These are phyloP conservation scores for Candida labiduridarum DNA, from an alignment of 1,139 yeast species.

Conservation along the genomic window DNA sequence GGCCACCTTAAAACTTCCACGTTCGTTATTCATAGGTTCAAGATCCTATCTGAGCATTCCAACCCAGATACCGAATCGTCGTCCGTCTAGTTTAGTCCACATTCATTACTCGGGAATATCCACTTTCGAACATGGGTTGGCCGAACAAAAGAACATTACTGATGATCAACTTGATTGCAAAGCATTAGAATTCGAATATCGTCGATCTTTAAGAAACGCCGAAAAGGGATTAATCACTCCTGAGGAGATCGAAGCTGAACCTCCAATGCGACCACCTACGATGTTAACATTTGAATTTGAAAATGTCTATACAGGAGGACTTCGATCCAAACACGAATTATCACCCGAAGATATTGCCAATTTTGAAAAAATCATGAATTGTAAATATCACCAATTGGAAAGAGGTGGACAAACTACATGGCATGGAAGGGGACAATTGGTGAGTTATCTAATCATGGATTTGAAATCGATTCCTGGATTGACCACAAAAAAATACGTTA, in stretches of 20 bases:
- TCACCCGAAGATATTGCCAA: constrained; percentile 36
- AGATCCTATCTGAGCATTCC: too few species aligned
- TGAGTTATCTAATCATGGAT: constrained; percentile 81
- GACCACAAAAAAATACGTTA: constrained; percentile 76
- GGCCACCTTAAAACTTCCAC: too few species aligned
- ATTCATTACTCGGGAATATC: constrained; percentile 61
- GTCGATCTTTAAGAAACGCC: constrained; percentile 4
- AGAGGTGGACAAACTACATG: constrained; percentile 98
- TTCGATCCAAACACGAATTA: constrained; percentile 62
- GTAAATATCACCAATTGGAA: constrained; percentile 66
- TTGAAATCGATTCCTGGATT: constrained; percentile 60
- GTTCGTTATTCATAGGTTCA: too few species aligned
- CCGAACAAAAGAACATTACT: constrained; percentile 63
- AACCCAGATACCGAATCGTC: not conserved
- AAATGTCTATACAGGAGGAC: constrained; percentile 88
- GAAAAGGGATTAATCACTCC: constrained; percentile 19
- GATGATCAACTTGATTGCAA: constrained; percentile 66
- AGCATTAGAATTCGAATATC: constrained; percentile 46
- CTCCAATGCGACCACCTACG: constrained; percentile 62
- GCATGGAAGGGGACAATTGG: constrained; percentile 96
- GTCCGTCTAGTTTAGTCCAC: constrained; percentile 52
- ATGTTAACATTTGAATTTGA: constrained; percentile 79
- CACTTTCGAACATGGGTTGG: constrained; percentile 60
- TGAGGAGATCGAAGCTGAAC: constrained; percentile 14
- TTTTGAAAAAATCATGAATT: constrained; percentile 39